A percentile compares a stretch with the other conserved stretches of the same genome.
Conservation (phyloP, 768 basidiomycete genomes). For the Pisolithus tinctorius region DNA sequence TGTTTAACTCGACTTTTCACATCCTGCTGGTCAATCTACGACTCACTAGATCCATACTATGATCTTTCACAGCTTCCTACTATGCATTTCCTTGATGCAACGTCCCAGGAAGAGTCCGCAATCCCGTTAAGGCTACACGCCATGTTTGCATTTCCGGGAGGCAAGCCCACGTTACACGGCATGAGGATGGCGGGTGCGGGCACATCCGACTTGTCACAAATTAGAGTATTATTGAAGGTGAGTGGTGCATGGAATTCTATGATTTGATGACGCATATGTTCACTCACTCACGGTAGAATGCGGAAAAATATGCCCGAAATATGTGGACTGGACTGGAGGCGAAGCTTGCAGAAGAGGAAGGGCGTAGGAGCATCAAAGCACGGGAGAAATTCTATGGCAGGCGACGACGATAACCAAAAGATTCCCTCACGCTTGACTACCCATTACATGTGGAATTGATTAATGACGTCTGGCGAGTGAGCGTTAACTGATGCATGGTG, state of each 20-base stretch:
- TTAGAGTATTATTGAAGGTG: slow-evolving; percentile 54
- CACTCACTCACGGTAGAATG: slow-evolving; percentile 55
- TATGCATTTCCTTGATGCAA: slow-evolving; percentile 69
- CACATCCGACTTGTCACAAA: slow-evolving; percentile 41
- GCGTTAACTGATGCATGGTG: too few species aligned
- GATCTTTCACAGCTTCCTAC: slow-evolving; percentile 41
- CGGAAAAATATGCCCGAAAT: slow-evolving; percentile 57
- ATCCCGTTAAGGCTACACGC: slow-evolving; percentile 54
- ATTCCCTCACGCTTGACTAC: neutral
- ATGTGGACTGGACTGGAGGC: slow-evolving; percentile 49
- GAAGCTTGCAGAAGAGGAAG: slow-evolving; percentile 61
- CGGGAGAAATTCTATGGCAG: slow-evolving; percentile 41
- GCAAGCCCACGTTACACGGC: slow-evolving; percentile 45
- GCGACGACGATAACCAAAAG: slow-evolving; percentile 7
- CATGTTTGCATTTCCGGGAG: slow-evolving; percentile 52
- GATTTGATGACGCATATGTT: too few species aligned
- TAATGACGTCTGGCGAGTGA: too few species aligned
- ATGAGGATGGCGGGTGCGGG: slow-evolving; percentile 61
- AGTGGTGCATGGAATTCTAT: too few species aligned
- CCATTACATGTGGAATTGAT: too few species aligned
- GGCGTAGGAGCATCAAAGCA: slow-evolving; percentile 53
- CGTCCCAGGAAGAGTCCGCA: slow-evolving; percentile 62
- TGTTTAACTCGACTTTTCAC: too few species aligned
- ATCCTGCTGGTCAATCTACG: too few species aligned
- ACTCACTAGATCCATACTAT: neutral